These are phyloP conservation scores for Floccularia luteovirens DNA, from an alignment of 768 basidiomycete genomes.

Conservation along the genomic window DNA sequence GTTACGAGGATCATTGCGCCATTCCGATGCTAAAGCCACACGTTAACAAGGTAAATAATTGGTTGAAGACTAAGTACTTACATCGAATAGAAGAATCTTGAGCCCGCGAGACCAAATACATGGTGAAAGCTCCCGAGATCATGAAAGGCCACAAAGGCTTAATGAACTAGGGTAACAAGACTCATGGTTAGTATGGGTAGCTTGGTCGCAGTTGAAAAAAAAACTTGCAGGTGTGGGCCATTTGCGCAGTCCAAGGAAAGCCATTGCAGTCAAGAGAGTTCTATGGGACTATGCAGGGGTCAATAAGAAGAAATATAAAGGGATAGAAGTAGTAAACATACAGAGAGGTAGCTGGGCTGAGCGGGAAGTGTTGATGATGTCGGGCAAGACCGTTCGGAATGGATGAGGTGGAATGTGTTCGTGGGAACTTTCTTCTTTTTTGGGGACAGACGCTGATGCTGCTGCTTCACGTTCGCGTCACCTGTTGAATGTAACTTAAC, in stretches of 20 bases:
- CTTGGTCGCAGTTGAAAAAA: slow-evolving; percentile 5
- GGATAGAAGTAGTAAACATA: slow-evolving; percentile 1
- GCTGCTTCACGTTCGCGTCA: neutral
- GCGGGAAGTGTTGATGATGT: slow-evolving; percentile 17
- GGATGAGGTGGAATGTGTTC: slow-evolving; percentile 14
- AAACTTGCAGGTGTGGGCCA: slow-evolving; percentile 70
- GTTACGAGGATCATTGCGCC: slow-evolving; percentile 73
- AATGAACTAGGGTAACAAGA: slow-evolving; percentile 36
- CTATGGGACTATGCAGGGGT: neutral
- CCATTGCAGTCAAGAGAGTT: slow-evolving; percentile 34
- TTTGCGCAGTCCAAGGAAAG: slow-evolving; percentile 75
- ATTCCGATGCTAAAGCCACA: slow-evolving; percentile 45
- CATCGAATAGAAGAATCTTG: slow-evolving; percentile 68
- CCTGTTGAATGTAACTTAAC: slow-evolving; percentile 3
- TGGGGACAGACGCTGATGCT: neutral
- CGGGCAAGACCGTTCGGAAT: slow-evolving; percentile 33
- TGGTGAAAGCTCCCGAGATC: slow-evolving; percentile 53
- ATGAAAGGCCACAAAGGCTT: slow-evolving; percentile 82
- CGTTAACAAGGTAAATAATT: neutral
- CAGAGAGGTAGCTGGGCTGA: slow-evolving; percentile 8
- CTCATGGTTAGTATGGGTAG: neutral
- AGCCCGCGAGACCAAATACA: slow-evolving; percentile 58
- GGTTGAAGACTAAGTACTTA: slow-evolving; percentile 30
- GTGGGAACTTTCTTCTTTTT: slow-evolving; percentile 20
- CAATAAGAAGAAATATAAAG: neutral